Evolutionary conservation across 192 early-diverging fungal genomes (phyloP).

Genomic region (Coemansia sp.): DNA sequence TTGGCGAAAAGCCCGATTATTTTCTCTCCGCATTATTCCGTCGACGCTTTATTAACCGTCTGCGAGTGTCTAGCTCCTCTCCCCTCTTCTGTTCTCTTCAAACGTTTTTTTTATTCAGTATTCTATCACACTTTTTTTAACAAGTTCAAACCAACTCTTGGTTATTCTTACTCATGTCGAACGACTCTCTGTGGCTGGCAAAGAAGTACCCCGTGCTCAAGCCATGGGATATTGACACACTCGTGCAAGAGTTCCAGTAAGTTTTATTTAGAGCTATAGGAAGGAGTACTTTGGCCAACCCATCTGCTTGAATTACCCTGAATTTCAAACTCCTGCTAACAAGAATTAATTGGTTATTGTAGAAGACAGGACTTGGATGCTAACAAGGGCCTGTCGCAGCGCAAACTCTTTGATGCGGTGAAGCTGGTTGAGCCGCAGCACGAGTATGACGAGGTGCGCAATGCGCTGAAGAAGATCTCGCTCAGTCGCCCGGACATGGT

Average conservation of each 20-base stretch:
- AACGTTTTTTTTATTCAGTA: background rate
- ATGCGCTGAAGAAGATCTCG: slow-evolving; percentile 65
- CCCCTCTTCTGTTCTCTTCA: background rate
- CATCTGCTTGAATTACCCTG: background rate
- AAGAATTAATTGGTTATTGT: background rate
- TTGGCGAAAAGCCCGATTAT: background rate
- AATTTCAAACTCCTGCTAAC: slow-evolving; percentile 1
- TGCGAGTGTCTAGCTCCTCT: background rate
- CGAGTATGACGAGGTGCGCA: slow-evolving; percentile 74
- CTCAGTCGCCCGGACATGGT: slow-evolving; percentile 68
- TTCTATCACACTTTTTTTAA: background rate
- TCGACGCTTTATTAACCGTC: background rate
- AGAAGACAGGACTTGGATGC: slow-evolving; percentile 66
- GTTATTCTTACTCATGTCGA: background rate
- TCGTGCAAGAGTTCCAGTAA: slow-evolving; percentile 50
- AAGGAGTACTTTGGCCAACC: too few species aligned
- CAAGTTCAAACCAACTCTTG: background rate
- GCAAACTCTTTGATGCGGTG: slow-evolving; percentile 62
- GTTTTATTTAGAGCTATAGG: slow-evolving; percentile 10
- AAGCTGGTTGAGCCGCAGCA: slow-evolving; percentile 65
- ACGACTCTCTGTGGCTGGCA: slow-evolving; percentile 34
- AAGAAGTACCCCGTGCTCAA: slow-evolving; percentile 54
- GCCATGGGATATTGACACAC: slow-evolving; percentile 56
- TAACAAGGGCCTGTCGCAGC: slow-evolving; percentile 68
- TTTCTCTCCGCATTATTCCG: background rate